Percentiles rank a stretch among this genome's conserved stretches.
These are phyloP conservation scores for Apiospora aurea DNA, from an alignment of 2,329 filamentous ascomycete species.

Conservation along the genomic window DNA sequence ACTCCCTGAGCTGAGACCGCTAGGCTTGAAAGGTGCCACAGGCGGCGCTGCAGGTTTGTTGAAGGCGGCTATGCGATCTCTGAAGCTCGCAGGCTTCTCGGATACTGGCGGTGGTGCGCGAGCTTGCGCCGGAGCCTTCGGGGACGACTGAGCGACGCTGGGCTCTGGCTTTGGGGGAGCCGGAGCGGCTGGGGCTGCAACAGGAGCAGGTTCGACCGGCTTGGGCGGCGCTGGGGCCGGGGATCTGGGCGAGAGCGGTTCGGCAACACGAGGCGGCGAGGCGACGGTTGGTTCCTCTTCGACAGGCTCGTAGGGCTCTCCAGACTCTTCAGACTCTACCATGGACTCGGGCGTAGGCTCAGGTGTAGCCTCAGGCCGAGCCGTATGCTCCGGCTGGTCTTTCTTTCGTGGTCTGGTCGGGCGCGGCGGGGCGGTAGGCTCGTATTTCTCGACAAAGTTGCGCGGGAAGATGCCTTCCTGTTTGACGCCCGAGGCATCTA, in stretches of 20 bases:
- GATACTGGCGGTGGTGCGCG: constrained; percentile 69
- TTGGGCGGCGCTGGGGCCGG: constrained; percentile 43
- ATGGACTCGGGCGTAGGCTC: constrained; percentile 38
- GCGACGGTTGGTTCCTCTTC: constrained; percentile 44
- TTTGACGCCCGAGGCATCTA: constrained; percentile 75
- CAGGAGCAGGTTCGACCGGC: constrained; percentile 47
- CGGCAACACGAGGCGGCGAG: constrained; percentile 36
- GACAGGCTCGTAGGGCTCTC: constrained; percentile 27
- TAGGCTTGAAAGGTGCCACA: constrained; percentile 87
- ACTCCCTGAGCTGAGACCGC: constrained; percentile 63
- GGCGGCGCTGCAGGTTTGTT: constrained; percentile 89
- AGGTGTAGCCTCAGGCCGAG: constrained; percentile 35
- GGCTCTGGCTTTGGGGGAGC: constrained; percentile 42
- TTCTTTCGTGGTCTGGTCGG: constrained; percentile 80
- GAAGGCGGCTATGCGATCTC: constrained; percentile 95
- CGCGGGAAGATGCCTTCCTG: constrained; percentile 90
- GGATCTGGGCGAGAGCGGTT: constrained; percentile 36
- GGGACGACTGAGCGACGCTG: constrained; percentile 47
- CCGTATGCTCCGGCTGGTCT: constrained; percentile 49
- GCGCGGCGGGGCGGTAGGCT: constrained; percentile 87
- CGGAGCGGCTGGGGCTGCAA: constrained; percentile 42
- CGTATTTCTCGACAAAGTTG: constrained; percentile 97
- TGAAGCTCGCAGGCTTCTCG: constrained; percentile 82
- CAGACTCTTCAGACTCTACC: constrained; percentile 33
- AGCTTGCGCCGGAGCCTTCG: constrained; percentile 50